Percentiles rank a stretch among this genome's conserved stretches.
Conservation (phyloP, 805 yeast species). For the Teunomyces gatunensis region DNA sequence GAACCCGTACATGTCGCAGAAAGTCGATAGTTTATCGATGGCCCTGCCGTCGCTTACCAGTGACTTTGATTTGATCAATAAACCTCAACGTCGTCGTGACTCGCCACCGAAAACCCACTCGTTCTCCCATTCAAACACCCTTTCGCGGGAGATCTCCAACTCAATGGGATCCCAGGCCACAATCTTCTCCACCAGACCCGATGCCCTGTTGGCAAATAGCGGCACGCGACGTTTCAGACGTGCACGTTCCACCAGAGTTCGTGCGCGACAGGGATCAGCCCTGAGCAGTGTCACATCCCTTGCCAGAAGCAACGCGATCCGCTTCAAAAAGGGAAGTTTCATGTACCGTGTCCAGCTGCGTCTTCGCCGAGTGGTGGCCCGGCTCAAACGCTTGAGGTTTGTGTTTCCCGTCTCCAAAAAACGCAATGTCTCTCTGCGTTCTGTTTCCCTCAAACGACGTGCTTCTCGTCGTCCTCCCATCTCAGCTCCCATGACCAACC, state of each 20-base stretch:
- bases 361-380: slow-evolving; percentile 22
- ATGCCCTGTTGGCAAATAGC: not conserved
- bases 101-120: slow-evolving; percentile 4
- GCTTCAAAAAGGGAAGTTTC: slow-evolving; percentile 30
- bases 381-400: slow-evolving; percentile 17
- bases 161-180: slow-evolving; percentile 46
- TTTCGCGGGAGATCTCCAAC: slow-evolving; percentile 28
- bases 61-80: slow-evolving; percentile 5
- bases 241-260: not conserved
- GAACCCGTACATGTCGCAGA: slow-evolving; percentile 17
- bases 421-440: slow-evolving; percentile 14
- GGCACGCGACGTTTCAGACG: slow-evolving; percentile 1
- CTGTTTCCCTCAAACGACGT: not conserved
- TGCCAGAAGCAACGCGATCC: slow-evolving; percentile 26
- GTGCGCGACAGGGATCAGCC: not conserved
- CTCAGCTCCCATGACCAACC: slow-evolving; percentile 33
- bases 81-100: slow-evolving; percentile 2
- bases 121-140: not conserved
- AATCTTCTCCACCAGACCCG: slow-evolving; percentile 39
- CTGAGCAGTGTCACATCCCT: not conserved
- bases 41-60: slow-evolving; percentile 11
- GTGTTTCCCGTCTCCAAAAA: slow-evolving; percentile 22
- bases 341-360: slow-evolving; percentile 30
- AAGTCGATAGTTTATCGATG: slow-evolving; percentile 19
- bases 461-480: slow-evolving; percentile 10